Evolutionary conservation across 2,329 filamentous ascomycete genomes (phyloP), one percentile per base, ranked within the genome.

Genomic region (Lachnellula arida): DNA sequence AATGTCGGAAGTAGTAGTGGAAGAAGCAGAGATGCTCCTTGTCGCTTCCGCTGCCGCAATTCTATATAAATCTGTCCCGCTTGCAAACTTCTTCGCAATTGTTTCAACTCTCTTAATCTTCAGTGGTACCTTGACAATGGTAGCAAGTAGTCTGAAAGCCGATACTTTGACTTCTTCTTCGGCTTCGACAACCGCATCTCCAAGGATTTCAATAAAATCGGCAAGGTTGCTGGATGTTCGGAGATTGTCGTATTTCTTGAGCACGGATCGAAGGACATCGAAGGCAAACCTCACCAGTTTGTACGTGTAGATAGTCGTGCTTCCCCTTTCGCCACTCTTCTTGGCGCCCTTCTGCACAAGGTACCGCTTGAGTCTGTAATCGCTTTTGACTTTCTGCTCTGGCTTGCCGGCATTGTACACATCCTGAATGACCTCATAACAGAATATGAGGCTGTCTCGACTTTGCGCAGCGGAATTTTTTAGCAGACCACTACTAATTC

Each of bases 81-180:
- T 32, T 11, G 28, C 28, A 32, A 32, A 32, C 28, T 32, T 32
- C 28, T 32, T 32, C 28, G 28, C 9, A 11, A 32, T 32, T 32
- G 28, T 32, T 32, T 32, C 9, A 32, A 86, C 80, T 52, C 89
- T 86, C 44, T 89, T 79, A 55, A 86, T 77, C 1, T 78, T 77
- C 63, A 97, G 81, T 0, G 90, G 90, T 4, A 97, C 87, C 68
- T 90, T 93, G 72, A 91, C 86, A 57, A 97, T 86, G 1, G 90
- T 86, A 0, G 86, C 87, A 25, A 99, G 78, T n/a, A 97, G 77
- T 60, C 91, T 86, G 68, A 97, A 86, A 11, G 91, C 86, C 1
- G 93, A 87, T 35, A 95, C 84, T 74, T 95, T 94, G 57, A 99
- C 88, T 69, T 99, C 94, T 67, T 97, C 93, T 67, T 97, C 90